Conservation (phyloP, 345 rosid genomes). For the Angophora floribunda region DNA sequence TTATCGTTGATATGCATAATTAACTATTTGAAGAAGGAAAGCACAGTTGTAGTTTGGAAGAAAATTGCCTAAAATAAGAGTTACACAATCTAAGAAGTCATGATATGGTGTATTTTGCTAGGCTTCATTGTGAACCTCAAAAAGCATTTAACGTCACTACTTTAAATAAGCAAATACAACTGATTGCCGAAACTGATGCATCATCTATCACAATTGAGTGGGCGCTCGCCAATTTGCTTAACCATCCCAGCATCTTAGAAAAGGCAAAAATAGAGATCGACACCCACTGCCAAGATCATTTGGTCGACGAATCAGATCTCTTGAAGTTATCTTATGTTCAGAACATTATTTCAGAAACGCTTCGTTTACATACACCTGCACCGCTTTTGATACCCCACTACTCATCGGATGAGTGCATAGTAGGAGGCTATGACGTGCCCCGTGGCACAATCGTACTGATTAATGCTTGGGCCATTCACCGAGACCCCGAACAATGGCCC, state of each 20-base stretch:
- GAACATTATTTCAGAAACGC: constrained; percentile 19
- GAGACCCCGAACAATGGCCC: neutral
- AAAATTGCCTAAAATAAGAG: neutral
- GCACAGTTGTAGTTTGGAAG: neutral
- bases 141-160: neutral
- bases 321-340: constrained; percentile 20
- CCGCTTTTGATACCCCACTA: neutral
- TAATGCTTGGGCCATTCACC: neutral
- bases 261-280: constrained; percentile 29
- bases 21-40: neutral
- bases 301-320: constrained; percentile 30
- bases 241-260: constrained; percentile 17
- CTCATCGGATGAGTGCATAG: neutral
- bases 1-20: neutral
- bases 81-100: neutral
- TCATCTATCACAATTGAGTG: constrained; percentile 40
- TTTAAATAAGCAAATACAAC: constrained; percentile 3
- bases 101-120: neutral
- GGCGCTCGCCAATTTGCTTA: constrained; percentile 35
- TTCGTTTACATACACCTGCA: neutral
- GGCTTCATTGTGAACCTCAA: neutral
- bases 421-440: neutral
- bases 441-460: neutral
- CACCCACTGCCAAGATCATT: constrained; percentile 6
- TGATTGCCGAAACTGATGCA: constrained; percentile 37